Percentiles rank a stretch among this genome's conserved stretches.
Conservation (phyloP, 371 early-diverging fungal genomes). For the Apophysomyces variabilis region DNA sequence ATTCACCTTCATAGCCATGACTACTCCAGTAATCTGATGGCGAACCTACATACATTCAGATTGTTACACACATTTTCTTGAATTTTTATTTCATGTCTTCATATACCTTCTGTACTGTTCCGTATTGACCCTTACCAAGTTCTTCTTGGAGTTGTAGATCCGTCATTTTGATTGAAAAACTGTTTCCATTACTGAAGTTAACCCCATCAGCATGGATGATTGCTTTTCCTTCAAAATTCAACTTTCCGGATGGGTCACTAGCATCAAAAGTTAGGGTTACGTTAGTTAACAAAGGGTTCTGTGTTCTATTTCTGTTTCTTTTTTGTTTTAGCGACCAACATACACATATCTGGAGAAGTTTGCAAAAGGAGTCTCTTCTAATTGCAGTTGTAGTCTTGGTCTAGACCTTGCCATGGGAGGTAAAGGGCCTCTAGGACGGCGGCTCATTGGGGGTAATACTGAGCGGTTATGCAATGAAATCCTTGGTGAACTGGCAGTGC, state of each 20-base stretch:
- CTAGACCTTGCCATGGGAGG: constrained; percentile 34
- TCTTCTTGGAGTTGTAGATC: constrained; percentile 80
- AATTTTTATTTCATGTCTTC: not conserved
- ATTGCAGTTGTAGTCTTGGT: constrained; percentile 42
- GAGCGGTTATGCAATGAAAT: constrained; percentile 26
- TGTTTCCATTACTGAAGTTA: constrained; percentile 86
- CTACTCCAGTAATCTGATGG: constrained; percentile 87
- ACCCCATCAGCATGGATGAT: constrained; percentile 90
- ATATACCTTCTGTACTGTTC: constrained; percentile 83
- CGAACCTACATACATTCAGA: constrained; percentile 42
- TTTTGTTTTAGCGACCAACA: constrained; percentile 17
- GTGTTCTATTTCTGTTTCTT: not conserved
- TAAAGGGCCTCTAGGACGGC: constrained; percentile 25
- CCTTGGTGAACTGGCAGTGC: constrained; percentile 19
- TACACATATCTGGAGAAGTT: constrained; percentile 78
- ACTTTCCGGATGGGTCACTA: constrained; percentile 87
- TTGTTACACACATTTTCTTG: not conserved
- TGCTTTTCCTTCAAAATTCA: constrained; percentile 92
- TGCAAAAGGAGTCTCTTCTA: constrained; percentile 63
- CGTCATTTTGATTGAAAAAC: constrained; percentile 88
- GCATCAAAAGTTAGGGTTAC: not conserved
- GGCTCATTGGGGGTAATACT: constrained; percentile 50
- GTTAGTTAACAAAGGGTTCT: not conserved
- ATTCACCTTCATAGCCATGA: constrained; percentile 89
- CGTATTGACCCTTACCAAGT: constrained; percentile 92